Base-by-base conservation (phyloP, 768 basidiomycete genomes). In the Pleurotus sapidus region DNA sequence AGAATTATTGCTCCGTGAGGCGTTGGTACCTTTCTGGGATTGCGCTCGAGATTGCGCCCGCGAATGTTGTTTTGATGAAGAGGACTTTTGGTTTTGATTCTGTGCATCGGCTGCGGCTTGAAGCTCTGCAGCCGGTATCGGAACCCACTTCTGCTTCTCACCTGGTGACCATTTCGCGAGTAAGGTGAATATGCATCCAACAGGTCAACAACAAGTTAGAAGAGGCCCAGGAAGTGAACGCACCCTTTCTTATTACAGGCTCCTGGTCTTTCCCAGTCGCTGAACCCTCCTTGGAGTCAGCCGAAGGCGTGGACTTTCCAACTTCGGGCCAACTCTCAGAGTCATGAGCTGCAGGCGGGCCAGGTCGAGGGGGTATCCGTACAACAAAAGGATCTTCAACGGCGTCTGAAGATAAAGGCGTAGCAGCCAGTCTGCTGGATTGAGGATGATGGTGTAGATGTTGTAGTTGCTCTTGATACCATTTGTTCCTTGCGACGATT, bases 91-190 rank as follows among this genome's bases (percentile, higher is more conserved):
- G 51, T 39, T 43, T 61, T 64, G 47, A 46, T 30, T 45, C 5
- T 63, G 61, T 5, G 77, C 74, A 59, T 84, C 81, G 9, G 78
- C 75, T 14, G 82, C 76, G 5, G 80, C 82, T 62, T 81, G 80
- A 14, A 84, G 72, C 61, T 86, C 84, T 53, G 76, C 70, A 0
- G 81, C 71, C 2, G 84, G 83, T 43, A 86, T 82, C n/a, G 76
- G 74, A 0, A 80, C 76, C 85, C 85, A 86, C 70, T 84, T 86
- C 4, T 77, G 69, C 70, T 84, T 84, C 67, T 83, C 83, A 61
- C 72, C 80, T 79, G 60, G 5, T 51, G 23, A n/a, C 17, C 49
- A 58, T 42, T 17, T 30, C 17, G 18, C 49, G 49, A 25, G 27
- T 38, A 25, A 37, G 56, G 15, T 34, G 46, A 38, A 43, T 45